Evolutionary conservation across 2,329 filamentous ascomycete species (phyloP).

Genomic region (Aureobasidium sp.): DNA sequence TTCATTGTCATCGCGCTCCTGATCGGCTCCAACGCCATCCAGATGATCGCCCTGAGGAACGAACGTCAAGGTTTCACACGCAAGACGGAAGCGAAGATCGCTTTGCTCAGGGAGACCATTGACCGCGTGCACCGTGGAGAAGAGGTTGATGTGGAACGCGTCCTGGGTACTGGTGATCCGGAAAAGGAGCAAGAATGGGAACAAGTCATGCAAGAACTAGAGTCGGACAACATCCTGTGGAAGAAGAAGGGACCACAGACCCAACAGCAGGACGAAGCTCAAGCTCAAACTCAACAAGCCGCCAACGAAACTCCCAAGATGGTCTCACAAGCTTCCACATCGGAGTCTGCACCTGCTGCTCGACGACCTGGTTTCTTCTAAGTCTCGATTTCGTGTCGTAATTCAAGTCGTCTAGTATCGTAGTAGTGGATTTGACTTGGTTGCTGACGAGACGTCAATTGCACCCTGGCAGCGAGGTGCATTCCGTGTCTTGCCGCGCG

Average conservation of each 20-base stretch:
- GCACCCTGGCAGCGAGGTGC: background rate
- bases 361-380: constrained; percentile 11
- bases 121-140: constrained; percentile 62
- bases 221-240: constrained; percentile 10
- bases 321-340: background rate
- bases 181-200: constrained; percentile 80
- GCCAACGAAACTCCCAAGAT: background rate
- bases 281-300: background rate
- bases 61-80: constrained; percentile 65
- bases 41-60: constrained; percentile 74
- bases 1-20: constrained; percentile 64
- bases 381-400: background rate
- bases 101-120: constrained; percentile 65
- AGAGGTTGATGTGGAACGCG: constrained; percentile 74
- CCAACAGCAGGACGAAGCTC: background rate
- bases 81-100: constrained; percentile 71
- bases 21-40: constrained; percentile 92
- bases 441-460: background rate
- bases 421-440: background rate
- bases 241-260: constrained; percentile 3
- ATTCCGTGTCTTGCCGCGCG: background rate
- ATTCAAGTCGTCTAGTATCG: background rate
- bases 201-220: constrained; percentile 36
- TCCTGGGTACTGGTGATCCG: constrained; percentile 69
- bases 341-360: background rate